These are phyloP conservation scores for Carex arenaria DNA, from an alignment of 202 grass and related monocot genomes.

Conservation along the genomic window DNA sequence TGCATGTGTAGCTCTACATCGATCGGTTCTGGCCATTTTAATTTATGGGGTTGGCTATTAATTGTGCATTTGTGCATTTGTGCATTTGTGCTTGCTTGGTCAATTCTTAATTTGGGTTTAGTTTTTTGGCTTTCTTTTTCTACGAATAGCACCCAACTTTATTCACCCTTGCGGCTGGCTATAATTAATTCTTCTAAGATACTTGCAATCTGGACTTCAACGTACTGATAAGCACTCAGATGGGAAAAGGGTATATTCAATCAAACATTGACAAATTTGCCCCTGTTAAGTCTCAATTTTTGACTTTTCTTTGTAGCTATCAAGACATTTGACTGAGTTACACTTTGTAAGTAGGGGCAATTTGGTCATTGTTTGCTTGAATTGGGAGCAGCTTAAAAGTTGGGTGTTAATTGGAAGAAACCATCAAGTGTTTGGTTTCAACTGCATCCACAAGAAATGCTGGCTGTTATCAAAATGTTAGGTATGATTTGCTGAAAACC, in stretches of 20 bases:
- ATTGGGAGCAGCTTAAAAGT: neutral
- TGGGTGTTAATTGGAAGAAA: neutral
- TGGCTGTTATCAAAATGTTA: neutral
- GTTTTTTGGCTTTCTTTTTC: slow-evolving; percentile 1
- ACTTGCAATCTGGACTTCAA: neutral
- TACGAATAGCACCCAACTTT: neutral
- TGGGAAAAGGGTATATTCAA: neutral
- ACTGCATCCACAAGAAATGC: neutral
- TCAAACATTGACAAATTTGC: neutral
- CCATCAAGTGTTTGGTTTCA: neutral
- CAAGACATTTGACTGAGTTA: neutral
- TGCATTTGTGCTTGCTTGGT: slow-evolving; percentile 31
- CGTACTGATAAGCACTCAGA: neutral
- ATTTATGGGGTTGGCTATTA: slow-evolving; percentile 79
- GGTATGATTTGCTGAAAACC: slow-evolving; percentile 1
- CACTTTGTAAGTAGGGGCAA: neutral
- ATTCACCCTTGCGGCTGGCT: neutral
- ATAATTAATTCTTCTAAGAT: neutral
- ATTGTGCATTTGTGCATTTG: slow-evolving; percentile 12
- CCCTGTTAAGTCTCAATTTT: neutral
- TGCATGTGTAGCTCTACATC: too few species aligned
- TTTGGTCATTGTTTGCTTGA: neutral
- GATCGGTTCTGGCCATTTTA: slow-evolving; percentile 64
- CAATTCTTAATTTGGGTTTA: slow-evolving; percentile 79
- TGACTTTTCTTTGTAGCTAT: neutral